Evolutionary conservation across 2,329 filamentous ascomycete genomes (phyloP).

Genomic region (Penicillium sp.): DNA sequence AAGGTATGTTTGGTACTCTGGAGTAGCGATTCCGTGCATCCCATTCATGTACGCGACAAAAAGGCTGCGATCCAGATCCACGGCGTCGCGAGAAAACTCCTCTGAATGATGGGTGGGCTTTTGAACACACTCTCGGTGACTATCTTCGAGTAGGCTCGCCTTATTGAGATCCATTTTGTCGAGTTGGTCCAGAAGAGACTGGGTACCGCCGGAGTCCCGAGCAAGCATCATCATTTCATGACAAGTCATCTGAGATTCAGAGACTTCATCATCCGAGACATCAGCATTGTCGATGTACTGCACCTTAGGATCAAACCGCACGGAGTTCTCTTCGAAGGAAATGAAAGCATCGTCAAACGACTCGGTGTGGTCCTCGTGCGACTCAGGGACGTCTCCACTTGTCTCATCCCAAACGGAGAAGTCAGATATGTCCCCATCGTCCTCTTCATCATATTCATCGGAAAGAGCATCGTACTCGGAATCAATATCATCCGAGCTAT

Average conservation of each 20-base stretch:
- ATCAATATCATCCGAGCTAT: slow-evolving; percentile 36
- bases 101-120: slow-evolving; percentile 29
- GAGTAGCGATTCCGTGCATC: slow-evolving; percentile 36
- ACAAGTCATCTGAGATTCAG: slow-evolving; percentile 34
- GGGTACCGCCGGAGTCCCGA: slow-evolving; percentile 24
- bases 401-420: slow-evolving; percentile 31
- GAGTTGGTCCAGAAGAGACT: slow-evolving; percentile 18
- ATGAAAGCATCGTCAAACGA: slow-evolving; percentile 39
- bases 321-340: slow-evolving; percentile 32
- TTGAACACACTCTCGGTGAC: slow-evolving; percentile 18
- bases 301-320: slow-evolving; percentile 36
- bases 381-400: slow-evolving; percentile 28
- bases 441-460: slow-evolving; percentile 27
- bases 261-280: slow-evolving; percentile 25
- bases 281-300: slow-evolving; percentile 35
- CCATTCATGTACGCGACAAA: slow-evolving; percentile 44
- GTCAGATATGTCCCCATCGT: slow-evolving; percentile 31
- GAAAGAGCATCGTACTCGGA: slow-evolving; percentile 28
- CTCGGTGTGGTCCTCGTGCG: slow-evolving; percentile 30
- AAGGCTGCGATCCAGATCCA: slow-evolving; percentile 40
- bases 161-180: slow-evolving; percentile 19
- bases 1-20: slow-evolving; percentile 35
- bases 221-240: slow-evolving; percentile 42
- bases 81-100: slow-evolving; percentile 36
- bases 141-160: slow-evolving; percentile 14